These are phyloP conservation scores for button mushroom (Agaricus bisporus) DNA, from an alignment of 768 basidiomycete species.

Conservation along the genomic window DNA sequence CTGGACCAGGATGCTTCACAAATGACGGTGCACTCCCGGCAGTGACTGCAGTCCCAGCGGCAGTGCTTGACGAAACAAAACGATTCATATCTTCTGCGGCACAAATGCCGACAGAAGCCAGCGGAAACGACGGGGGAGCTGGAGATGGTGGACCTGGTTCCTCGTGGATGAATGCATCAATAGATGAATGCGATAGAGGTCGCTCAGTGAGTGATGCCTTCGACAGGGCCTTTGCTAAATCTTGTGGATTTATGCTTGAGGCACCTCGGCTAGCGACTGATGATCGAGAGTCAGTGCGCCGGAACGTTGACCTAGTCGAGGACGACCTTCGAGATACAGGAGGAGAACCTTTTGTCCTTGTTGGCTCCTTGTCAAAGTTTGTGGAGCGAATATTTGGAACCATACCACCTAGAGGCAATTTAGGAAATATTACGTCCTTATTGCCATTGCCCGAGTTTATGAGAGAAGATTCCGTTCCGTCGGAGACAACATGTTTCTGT, in stretches of 20 bases:
- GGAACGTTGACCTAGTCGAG: conserved; percentile 15
- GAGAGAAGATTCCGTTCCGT: conserved; percentile 52
- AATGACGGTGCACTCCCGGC: conserved; percentile 73
- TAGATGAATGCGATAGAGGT: conserved; percentile 16
- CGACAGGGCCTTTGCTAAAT: conserved; percentile 19
- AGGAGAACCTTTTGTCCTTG: conserved; percentile 18
- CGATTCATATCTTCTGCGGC: conserved; percentile 75
- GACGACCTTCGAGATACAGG: conserved; percentile 26
- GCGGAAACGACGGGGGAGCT: conserved; percentile 40
- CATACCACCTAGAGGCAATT: conserved; percentile 12
- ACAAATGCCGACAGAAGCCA: conserved; percentile 44
- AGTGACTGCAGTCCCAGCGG: conserved; percentile 69
- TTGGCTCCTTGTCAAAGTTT: conserved; percentile 26
- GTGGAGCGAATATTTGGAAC: background rate
- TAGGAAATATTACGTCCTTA: conserved; percentile 6
- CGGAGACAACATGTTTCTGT: conserved; percentile 67
- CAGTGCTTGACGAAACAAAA: conserved; percentile 85
- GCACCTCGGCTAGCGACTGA: conserved; percentile 13
- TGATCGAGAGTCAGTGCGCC: conserved; percentile 20
- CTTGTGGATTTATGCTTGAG: background rate
- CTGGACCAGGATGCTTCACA: conserved; percentile 76
- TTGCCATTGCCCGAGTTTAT: conserved; percentile 29
- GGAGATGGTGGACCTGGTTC: conserved; percentile 16
- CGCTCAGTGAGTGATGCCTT: conserved; percentile 20
- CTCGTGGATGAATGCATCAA: conserved; percentile 8